A percentile compares a stretch with the other conserved stretches of the same genome.
phyloP scores from a whole-genome alignment of 2,329 filamentous ascomycete species.

The Aspergillus fumigatus region DNA sequence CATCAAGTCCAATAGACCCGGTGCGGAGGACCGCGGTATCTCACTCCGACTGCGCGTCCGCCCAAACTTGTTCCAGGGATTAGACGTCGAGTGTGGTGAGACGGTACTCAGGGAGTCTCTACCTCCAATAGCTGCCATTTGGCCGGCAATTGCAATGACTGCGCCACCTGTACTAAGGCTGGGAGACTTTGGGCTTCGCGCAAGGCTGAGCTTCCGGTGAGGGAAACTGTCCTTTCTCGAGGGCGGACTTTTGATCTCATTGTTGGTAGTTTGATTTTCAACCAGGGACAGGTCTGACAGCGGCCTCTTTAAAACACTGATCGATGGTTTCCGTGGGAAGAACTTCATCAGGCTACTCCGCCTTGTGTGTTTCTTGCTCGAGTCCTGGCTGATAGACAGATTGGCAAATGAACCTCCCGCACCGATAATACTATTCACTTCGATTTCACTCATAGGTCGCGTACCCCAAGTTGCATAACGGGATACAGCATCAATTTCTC shows the following conservation, averaged over 20 bases:
- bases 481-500: conserved; percentile 51
- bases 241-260: conserved; percentile 16
- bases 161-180: conserved; percentile 38
- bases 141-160: conserved; percentile 43
- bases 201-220: conserved; percentile 36
- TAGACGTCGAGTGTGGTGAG: conserved; percentile 32
- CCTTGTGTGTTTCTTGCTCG: conserved; percentile 40
- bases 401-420: conserved; percentile 42
- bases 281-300: conserved; percentile 27
- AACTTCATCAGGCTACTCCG: conserved; percentile 44
- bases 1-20: conserved; percentile 51
- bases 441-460: conserved; percentile 46
- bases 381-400: conserved; percentile 31
- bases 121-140: conserved; percentile 42
- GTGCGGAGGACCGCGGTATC: conserved; percentile 39
- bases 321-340: conserved; percentile 41
- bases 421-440: conserved; percentile 45
- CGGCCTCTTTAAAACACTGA: conserved; percentile 43
- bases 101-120: conserved; percentile 56
- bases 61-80: conserved; percentile 45
- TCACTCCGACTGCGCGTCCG: conserved; percentile 57
- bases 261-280: conserved; percentile 19
- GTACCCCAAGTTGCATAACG: conserved; percentile 54
- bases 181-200: conserved; percentile 33
- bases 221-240: conserved; percentile 30